Base-by-base conservation (phyloP, 2,329 filamentous ascomycete species). In the Clonostachys rhizophaga region DNA sequence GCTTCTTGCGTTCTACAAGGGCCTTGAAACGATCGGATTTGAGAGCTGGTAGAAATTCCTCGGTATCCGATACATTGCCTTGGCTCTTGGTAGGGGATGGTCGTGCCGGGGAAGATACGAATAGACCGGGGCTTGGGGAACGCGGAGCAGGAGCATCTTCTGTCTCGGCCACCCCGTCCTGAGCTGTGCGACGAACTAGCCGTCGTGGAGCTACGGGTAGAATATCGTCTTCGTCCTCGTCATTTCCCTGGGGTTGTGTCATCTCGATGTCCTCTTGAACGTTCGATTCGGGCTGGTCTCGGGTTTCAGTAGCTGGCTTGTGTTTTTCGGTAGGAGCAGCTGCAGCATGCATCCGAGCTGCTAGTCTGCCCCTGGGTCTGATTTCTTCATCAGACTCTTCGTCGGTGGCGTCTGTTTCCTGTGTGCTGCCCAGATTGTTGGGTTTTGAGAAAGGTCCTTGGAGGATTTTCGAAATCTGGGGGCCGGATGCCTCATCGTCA, bases 1-100 rank as follows among this genome's bases (percentile, higher is more conserved):
- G 77, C 44, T 84, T 80, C 59, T 92, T 94, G 56, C 82, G 79
- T 42, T 83, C 82, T 11, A 94, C 78, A 0, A 95, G 78, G 8
- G 85, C 86, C 50, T 83, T 73, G 57, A 95, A 84, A 6, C 85
- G 81, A 39, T 79, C 72, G 43, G 81, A 78, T 50, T 76, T 69
- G 46, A 65, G 52, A 11, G 66, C 51, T 6, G 78, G 72, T 1
- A 79, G 49, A 7, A 79, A 74, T 10, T 68, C 66, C 18, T 80
- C 76, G 4, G 66, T 71, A 42, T 67, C 70, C 3, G 63, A 62
- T 39, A 67, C 71, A 36, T 65, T 59, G 16, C 54, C 57, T 4
- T 52, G 45, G 33, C 54, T 52, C 46, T 62, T 62, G 12, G 55
- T 41, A 39, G 63, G 59, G 10, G 63, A 68, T 40, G 55, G 62